Base-by-base conservation (phyloP, 352 stramenopile species). In the Phytophthora pisi region DNA sequence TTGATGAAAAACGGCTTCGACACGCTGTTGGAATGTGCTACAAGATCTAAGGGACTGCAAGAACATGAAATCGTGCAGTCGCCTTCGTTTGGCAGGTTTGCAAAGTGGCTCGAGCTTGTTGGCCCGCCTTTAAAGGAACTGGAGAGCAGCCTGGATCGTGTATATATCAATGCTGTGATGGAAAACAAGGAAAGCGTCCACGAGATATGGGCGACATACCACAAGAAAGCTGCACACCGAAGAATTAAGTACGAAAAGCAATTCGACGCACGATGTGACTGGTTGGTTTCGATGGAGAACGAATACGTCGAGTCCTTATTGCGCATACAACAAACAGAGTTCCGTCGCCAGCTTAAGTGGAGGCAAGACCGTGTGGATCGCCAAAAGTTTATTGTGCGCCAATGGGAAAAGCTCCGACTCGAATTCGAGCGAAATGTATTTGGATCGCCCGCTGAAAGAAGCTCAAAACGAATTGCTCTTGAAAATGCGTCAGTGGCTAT, bases 1-100 rank as follows among this genome's bases (percentile, higher is more conserved):
- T 52, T 93, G 64, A 88, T 91, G 75, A 93, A 93, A 60, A 91
- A 86, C 36, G 85, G 85, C 0, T 93, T 93, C 58, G 83, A 93
- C 10, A 68, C 78, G 6, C 57, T 93, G 7, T 65, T 90, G 9
- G 72, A 88, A 18, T 83, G 47, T 28, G 23, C 10, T 24, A 45
- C n/a, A 51, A 30, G 10, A 16, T 42, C 26, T n/a, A 55, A 67
- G 15, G 40, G 66, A 6, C 42, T 59, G 46, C 30, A 57, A 51
- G 64, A 57, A 23, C 15, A 20, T n/a, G 8, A n/a, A 3, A 62
- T 76, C 16, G 51, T 66, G 16, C 31, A 70, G 7, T 72, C 50
- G 11, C 0, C 28, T 50, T 3, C 68, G 4, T 89, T 90, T 60
- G 42, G 58, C 15, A 85, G 78, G 53, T 87, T 93, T 49, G 71